A percentile compares a stretch with the other conserved stretches of the same genome.
phyloP scores from a whole-genome alignment of 441 rosid species.

The Gossypium davidsonii region DNA sequence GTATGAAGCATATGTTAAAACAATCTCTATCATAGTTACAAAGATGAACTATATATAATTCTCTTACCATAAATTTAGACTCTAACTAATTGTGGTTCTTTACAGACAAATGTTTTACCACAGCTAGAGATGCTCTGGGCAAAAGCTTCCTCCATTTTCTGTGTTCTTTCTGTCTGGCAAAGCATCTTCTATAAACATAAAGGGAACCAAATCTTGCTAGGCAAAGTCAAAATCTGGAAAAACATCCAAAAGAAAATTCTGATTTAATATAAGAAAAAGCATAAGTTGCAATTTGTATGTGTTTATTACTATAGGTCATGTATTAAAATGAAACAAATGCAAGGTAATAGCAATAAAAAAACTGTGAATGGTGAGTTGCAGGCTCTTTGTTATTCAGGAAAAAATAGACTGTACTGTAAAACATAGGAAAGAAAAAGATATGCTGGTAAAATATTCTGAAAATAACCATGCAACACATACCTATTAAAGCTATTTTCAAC shows the following conservation, averaged over 20 bases:
- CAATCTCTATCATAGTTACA: neutral
- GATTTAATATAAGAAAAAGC: neutral
- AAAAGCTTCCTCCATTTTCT: slow-evolving; percentile 8
- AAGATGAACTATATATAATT: neutral
- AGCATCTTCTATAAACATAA: neutral
- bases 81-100: neutral
- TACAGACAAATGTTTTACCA: neutral
- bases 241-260: neutral
- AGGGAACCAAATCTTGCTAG: neutral
- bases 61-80: neutral
- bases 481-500: slow-evolving; percentile 9
- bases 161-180: neutral
- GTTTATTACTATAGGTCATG: neutral
- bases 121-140: neutral
- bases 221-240: slow-evolving; percentile 18
- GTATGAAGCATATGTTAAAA: neutral
- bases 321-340: neutral
- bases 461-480: slow-evolving; percentile 3
- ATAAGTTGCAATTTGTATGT: neutral
- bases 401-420: neutral
- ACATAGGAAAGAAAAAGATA: neutral
- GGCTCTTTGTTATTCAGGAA: neutral
- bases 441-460: neutral
- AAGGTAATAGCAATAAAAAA: neutral
- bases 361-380: neutral